Conservation (phyloP, 2,329 filamentous ascomycete genomes). For the Colletotrichum salicis region DNA sequence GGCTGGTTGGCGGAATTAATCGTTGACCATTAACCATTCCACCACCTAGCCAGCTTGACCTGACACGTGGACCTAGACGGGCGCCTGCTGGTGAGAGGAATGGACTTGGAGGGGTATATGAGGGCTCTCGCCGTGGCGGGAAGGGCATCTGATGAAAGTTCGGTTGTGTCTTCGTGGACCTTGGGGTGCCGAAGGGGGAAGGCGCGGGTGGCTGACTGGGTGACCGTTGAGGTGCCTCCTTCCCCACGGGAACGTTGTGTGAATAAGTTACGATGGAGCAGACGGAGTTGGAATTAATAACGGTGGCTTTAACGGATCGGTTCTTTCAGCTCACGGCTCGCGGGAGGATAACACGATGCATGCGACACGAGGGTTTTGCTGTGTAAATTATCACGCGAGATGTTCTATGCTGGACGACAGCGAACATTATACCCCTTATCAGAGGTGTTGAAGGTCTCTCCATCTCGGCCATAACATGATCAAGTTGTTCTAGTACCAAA, state of each 20-base stretch:
- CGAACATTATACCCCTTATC: constrained; percentile 12
- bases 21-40: too few relatives aligned
- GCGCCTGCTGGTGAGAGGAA: too few relatives aligned
- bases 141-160: too few relatives aligned
- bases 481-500: constrained; percentile 78
- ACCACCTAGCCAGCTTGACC: too few relatives aligned
- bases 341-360: constrained; percentile 5
- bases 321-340: neutral
- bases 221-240: too few relatives aligned
- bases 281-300: constrained; percentile 14
- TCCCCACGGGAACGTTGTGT: neutral
- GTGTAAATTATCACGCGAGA: neutral
- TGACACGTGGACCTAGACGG: too few relatives aligned
- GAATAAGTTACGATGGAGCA: neutral
- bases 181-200: too few relatives aligned
- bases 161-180: too few relatives aligned
- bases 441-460: neutral
- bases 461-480: neutral
- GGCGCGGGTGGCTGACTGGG: too few relatives aligned
- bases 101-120: too few relatives aligned
- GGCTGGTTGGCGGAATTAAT: too few relatives aligned
- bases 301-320: neutral
- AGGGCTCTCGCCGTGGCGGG: too few relatives aligned
- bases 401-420: neutral
- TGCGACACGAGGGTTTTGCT: constrained; percentile 1